These are phyloP conservation scores for Pseudocercospora eumusae DNA, from an alignment of 2,329 filamentous ascomycete genomes.

Conservation along the genomic window DNA sequence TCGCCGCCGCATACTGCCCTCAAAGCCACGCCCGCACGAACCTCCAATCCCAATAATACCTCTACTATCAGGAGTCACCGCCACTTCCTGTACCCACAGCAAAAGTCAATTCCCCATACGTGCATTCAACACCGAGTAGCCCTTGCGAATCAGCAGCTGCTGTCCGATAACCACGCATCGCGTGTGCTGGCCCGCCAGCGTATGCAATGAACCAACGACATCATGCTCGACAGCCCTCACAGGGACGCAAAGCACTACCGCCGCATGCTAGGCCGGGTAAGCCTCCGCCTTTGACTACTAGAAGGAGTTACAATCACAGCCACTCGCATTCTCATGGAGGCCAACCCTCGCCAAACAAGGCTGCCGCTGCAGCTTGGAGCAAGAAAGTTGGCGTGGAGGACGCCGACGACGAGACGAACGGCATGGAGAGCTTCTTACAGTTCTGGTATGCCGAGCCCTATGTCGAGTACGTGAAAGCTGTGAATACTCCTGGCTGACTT, in stretches of 20 bases:
- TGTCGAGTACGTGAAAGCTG: neutral
- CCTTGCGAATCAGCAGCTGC: neutral
- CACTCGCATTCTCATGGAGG: slow-evolving; percentile 21
- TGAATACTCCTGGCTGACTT: slow-evolving; percentile 15
- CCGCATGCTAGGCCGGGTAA: slow-evolving; percentile 32
- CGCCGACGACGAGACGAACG: slow-evolving; percentile 48
- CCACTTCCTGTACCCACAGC: neutral
- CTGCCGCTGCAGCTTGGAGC: slow-evolving; percentile 20
- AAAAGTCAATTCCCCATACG: neutral
- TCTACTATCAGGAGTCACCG: slow-evolving; percentile 4
- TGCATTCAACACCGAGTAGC: slow-evolving; percentile 10
- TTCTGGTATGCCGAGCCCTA: slow-evolving; percentile 49
- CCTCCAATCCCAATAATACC: neutral
- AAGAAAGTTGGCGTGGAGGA: slow-evolving; percentile 26
- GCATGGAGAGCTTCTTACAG: slow-evolving; percentile 56
- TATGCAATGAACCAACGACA: slow-evolving; percentile 33
- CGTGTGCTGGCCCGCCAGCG: slow-evolving; percentile 11
- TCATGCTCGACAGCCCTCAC: slow-evolving; percentile 32
- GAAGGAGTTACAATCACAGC: slow-evolving; percentile 31
- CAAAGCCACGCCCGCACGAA: neutral
- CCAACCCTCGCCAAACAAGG: slow-evolving; percentile 20
- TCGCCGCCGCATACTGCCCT: neutral
- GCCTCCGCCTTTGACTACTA: slow-evolving; percentile 29
- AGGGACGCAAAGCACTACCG: slow-evolving; percentile 33
- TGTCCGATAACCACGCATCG: slow-evolving; percentile 8